Percentiles rank a stretch among this genome's conserved stretches.
These are phyloP conservation scores for Yarrowia divulgata DNA, from an alignment of 805 yeast species.

Conservation along the genomic window DNA sequence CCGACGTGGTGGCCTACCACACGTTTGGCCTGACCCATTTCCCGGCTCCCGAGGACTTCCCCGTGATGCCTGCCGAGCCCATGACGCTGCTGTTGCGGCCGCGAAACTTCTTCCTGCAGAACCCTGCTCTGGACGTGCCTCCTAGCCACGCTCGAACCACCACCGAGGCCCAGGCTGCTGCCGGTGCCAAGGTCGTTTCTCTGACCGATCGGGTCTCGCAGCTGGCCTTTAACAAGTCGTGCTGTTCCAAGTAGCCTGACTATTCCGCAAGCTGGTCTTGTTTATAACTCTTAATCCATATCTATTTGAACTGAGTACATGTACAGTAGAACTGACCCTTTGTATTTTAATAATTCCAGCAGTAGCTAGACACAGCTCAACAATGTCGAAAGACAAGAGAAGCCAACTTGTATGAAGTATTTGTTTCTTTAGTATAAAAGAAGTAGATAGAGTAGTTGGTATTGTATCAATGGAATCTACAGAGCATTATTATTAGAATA, in stretches of 20 bases:
- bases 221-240: conserved; percentile 21
- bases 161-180: conserved; percentile 21
- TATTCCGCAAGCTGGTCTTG: conserved; percentile 1
- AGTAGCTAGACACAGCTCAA: no score
- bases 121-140: conserved; percentile 76
- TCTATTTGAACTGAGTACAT: no score
- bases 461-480: no score
- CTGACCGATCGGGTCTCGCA: conserved; percentile 11
- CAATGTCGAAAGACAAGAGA: no score
- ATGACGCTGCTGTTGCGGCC: conserved; percentile 77
- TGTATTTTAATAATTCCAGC: no score
- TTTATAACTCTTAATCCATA: neutral
- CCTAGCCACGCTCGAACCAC: conserved; percentile 51
- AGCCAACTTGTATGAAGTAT: no score
- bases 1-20: conserved; percentile 78
- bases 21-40: conserved; percentile 85
- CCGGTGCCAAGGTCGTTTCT: conserved; percentile 11
- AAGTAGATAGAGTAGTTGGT: no score
- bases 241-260: neutral
- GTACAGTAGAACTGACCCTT: no score
- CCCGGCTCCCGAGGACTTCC: conserved; percentile 91
- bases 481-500: no score
- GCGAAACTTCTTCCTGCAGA: conserved; percentile 77
- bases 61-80: conserved; percentile 87
- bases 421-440: no score